Percentiles rank a stretch among this genome's conserved stretches.
Evolutionary conservation across 306 rosid species (phyloP).

Genomic region (Abrus pulchellus): DNA sequence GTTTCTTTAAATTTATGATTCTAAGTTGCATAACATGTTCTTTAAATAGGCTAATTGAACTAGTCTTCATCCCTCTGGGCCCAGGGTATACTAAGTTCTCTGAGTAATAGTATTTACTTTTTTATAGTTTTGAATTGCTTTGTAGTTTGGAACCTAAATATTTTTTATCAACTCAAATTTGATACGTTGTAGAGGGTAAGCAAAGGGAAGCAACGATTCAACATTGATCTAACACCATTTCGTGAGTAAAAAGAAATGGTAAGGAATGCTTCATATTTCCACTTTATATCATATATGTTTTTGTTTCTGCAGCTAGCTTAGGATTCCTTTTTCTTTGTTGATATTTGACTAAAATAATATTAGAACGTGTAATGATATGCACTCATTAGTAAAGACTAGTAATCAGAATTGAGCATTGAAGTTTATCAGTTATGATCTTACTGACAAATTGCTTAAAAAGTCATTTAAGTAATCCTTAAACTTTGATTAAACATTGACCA

Average conservation of each 20-base stretch:
- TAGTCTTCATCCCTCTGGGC: constrained; percentile 1
- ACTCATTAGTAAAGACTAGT: background rate
- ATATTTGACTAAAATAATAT: background rate
- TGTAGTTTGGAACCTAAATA: constrained; percentile 17
- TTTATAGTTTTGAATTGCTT: background rate
- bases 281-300: background rate
- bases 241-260: constrained; percentile 62
- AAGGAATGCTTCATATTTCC: constrained; percentile 34
- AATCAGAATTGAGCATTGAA: background rate
- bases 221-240: constrained; percentile 87
- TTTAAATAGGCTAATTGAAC: background rate
- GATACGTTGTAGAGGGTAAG: constrained; percentile 69
- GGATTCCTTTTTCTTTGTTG: constrained; percentile 19
- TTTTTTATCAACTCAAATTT: constrained; percentile 42
- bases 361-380: background rate
- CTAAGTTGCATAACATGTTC: constrained; percentile 10
- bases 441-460: constrained; percentile 1
- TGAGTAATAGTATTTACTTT: background rate
- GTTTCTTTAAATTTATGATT: constrained; percentile 26
- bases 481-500: constrained; percentile 5
- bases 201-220: constrained; percentile 85
- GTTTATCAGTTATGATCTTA: background rate
- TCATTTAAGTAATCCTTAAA: background rate
- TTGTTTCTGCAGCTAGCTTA: constrained; percentile 18
- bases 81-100: background rate